Conservation (phyloP, 805 yeast species). For the Candida koratica region DNA sequence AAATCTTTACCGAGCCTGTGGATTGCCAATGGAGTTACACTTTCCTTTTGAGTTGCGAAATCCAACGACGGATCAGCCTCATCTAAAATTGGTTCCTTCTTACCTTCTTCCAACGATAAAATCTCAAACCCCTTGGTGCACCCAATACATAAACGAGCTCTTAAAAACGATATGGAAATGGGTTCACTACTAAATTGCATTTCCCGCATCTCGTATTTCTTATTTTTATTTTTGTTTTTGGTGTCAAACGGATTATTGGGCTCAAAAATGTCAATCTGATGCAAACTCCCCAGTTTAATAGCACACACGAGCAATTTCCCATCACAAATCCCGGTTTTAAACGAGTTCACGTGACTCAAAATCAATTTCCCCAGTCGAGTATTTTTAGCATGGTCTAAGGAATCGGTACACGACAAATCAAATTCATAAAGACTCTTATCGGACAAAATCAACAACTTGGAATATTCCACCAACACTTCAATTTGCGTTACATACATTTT, state of each 20-base stretch:
- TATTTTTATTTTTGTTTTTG: conserved; percentile 50
- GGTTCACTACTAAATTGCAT: conserved; percentile 85
- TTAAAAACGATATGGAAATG: conserved; percentile 83
- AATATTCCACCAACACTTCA: conserved; percentile 89
- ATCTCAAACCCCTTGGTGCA: conserved; percentile 96
- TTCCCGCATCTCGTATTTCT: conserved; percentile 67
- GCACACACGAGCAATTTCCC: conserved; percentile 88
- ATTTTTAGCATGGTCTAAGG: conserved; percentile 46
- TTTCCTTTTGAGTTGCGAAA: conserved; percentile 79
- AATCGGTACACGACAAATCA: conserved; percentile 54
- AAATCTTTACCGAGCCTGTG: conserved; percentile 88
- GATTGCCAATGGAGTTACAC: conserved; percentile 82
- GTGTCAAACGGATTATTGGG: conserved; percentile 69
- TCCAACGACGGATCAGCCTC: conserved; percentile 98
- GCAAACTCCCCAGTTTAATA: conserved; percentile 75
- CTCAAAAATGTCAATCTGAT: conserved; percentile 80
- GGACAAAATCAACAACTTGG: conserved; percentile 70
- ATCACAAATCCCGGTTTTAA: conserved; percentile 88
- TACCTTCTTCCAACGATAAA: conserved; percentile 77
- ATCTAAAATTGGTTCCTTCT: conserved; percentile 84
- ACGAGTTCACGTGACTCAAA: conserved; percentile 82
- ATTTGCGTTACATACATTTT: conserved; percentile 79
- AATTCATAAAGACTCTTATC: conserved; percentile 79
- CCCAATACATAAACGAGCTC: conserved; percentile 87
- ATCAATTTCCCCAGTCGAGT: conserved; percentile 70